Base-by-base conservation (phyloP, 2,329 filamentous ascomycete genomes). In the Cladosporium sp. region DNA sequence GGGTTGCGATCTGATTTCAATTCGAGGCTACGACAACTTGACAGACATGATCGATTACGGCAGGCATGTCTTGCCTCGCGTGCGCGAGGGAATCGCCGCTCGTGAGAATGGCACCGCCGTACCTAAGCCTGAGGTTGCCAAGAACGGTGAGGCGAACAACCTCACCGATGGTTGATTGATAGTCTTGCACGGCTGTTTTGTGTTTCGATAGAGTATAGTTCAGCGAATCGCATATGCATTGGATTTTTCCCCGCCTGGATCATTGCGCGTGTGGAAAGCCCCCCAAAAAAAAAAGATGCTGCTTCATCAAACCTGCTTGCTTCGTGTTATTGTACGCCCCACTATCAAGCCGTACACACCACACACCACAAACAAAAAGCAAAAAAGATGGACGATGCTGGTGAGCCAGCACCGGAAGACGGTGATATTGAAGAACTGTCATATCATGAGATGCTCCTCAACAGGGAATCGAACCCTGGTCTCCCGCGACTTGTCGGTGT, bases 31-130 rank as follows among this genome's bases (percentile, higher is more conserved):
- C 68, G 86, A 88, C 68, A 88, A 87, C 70, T 74, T 87, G 38
- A 85, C 87, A 66, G 86, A 88, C 73, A 83, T 83, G 0, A 81
- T 87, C 63, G 85, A 88, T 69, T 88, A 87, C 71, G 86, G 86
- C 1, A 80, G 85, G 0, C 84, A 84, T 70, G 78, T 88, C 2
- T 70, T 88, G 67, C 86, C 86, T 0, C 74, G 69, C 18, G 85
- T 87, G 1, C 77, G 84, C 0, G 77, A 73, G 26, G 80, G 63
- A 30, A 51, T 73, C 71, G 68, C 73, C 64, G 71, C 71, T 67
- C 69, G 74, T 41, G 72, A 72, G 18, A 70, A 44, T 24, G 61
- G 51, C 18, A 64, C 15, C 4, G 61, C 32, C 6, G 34, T 12
- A 21, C 10, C 28, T n/a, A 18, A n/a, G n/a, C 30, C 24, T 26